These are phyloP conservation scores for Backusella sp. DNA, from an alignment of 192 early-diverging fungal genomes.

Conservation along the genomic window DNA sequence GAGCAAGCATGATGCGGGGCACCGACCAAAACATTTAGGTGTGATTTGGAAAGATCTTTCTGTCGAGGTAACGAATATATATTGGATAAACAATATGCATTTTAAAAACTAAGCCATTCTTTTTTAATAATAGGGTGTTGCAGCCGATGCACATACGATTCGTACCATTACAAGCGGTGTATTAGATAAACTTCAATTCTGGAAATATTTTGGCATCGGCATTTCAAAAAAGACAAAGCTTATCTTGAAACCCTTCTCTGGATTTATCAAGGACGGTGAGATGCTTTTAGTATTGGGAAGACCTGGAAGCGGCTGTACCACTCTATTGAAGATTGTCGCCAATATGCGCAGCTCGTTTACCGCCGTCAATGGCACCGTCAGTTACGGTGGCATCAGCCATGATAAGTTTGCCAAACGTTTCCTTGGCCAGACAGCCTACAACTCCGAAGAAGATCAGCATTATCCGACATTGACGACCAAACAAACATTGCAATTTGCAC, in stretches of 20 bases:
- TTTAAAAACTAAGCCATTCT: neutral
- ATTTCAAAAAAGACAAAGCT: conserved; percentile 10
- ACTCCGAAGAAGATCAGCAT: conserved; percentile 79
- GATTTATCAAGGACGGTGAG: conserved; percentile 73
- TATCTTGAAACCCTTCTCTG: conserved; percentile 62
- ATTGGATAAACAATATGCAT: neutral
- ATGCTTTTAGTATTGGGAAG: conserved; percentile 67
- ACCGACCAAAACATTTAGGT: conserved; percentile 22
- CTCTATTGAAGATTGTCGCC: conserved; percentile 58
- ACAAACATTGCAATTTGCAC: conserved; percentile 75
- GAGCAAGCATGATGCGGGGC: conserved; percentile 5
- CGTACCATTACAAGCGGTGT: conserved; percentile 16
- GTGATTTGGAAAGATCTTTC: conserved; percentile 32
- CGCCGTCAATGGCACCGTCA: conserved; percentile 52
- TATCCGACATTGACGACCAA: conserved; percentile 75
- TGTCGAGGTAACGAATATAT: conserved; percentile 17
- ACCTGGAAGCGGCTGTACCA: conserved; percentile 68
- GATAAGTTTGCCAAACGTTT: conserved; percentile 58
- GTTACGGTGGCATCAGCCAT: conserved; percentile 67
- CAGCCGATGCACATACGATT: conserved; percentile 32
- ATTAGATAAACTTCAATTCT: neutral
- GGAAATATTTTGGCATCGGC: neutral
- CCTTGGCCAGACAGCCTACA: conserved; percentile 74
- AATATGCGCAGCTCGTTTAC: conserved; percentile 53
- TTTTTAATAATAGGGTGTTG: conserved; percentile 21